Base-by-base conservation (phyloP, 495 filamentous ascomycete species). In the Saxophila tyrrhenica region DNA sequence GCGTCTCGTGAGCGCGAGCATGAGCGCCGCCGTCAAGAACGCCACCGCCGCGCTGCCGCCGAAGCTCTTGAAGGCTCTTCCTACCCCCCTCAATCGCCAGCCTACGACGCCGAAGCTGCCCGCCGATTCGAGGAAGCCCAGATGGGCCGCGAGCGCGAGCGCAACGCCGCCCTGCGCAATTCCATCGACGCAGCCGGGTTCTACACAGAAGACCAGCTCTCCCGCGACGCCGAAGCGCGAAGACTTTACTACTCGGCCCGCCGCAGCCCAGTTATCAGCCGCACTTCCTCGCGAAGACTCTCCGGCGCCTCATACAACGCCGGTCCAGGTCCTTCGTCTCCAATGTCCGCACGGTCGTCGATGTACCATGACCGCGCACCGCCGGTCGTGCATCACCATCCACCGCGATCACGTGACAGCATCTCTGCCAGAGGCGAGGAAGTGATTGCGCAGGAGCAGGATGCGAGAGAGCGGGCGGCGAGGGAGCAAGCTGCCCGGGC, bases 371-470 rank as follows among this genome's bases (percentile, higher is more conserved):
- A 19, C n/a, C 54, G 17, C 32, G 42, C 38, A 35, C 52, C 41
- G 17, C 41, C 41, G 17, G n/a, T 44, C 22, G 23, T 53, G 38
- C 55, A 49, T 42, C 49, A 52, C 13, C n/a, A 44, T n/a, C 41
- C 43, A 13, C 5, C 25, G 1, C 19, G 19, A n/a, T 21, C 16
- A 23, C 49, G 43, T 8, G 25, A 44, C 16, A 49, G 42, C 38
- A 42, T 58, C 50, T 15, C 21, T 2, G 50, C 25, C 16, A 16
- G 24, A 41, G 55, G 55, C 25, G 55, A 52, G 24, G 55, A 51
- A 2, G 43, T 58, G n/a, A 58, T 58, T 23, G 55, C 55, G 2
- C 49, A 50, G 16, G 55, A 58, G 50, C 55, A 58, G 17, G n/a
- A n/a, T n/a, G n/a, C n/a, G n/a, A n/a, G n/a, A n/a, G n/a, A n/a